These are phyloP conservation scores for Zygnema cylindricum DNA, from an alignment of 139 green algal species.

Conservation along the genomic window DNA sequence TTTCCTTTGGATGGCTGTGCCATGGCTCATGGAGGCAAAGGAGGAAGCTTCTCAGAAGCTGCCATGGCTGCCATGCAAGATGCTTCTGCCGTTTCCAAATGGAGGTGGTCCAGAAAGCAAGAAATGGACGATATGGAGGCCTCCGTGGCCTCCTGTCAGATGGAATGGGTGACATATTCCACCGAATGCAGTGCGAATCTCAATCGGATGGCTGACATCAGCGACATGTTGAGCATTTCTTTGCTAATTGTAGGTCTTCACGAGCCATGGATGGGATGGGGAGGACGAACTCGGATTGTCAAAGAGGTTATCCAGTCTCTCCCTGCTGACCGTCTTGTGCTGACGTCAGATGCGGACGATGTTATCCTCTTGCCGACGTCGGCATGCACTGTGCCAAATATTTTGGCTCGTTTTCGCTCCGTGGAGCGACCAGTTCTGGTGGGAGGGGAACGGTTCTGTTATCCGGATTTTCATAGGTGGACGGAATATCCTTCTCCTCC, in stretches of 20 bases:
- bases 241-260: conserved; percentile 22
- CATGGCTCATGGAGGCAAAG: not conserved
- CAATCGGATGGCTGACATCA: conserved; percentile 27
- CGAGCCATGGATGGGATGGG: conserved; percentile 12
- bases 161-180: conserved; percentile 33
- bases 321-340: conserved; percentile 11
- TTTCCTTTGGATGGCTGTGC: not conserved
- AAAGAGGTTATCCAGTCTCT: conserved; percentile 31
- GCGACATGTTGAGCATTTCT: conserved; percentile 22
- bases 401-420: conserved; percentile 7
- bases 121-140: not conserved
- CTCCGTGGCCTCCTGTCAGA: too few relatives aligned
- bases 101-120: not conserved
- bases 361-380: conserved; percentile 15
- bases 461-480: conserved; percentile 4
- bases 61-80: not conserved
- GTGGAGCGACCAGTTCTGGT: conserved; percentile 11
- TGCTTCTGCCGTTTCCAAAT: not conserved
- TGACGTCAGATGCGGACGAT: conserved; percentile 27
- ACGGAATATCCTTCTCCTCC: conserved; percentile 22
- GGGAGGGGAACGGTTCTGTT: conserved; percentile 33
- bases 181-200: conserved; percentile 34
- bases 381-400: not conserved
- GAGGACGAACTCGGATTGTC: conserved; percentile 20
- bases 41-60: not conserved